phyloP scores from a whole-genome alignment of 179 eudicot genomes.

The Beta macrorhiza region DNA sequence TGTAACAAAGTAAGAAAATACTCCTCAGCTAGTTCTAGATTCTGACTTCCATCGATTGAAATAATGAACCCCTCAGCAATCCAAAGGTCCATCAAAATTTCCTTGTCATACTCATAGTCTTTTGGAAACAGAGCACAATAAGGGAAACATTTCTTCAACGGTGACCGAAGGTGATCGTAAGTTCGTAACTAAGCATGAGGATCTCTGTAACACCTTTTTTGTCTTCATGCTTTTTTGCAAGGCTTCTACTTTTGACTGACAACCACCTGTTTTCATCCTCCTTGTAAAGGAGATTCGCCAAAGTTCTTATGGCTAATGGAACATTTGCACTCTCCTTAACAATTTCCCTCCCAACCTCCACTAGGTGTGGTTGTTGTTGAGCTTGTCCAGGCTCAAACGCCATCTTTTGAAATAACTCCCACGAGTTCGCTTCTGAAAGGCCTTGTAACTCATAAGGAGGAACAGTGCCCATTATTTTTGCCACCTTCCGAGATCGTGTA shows the following conservation, averaged over 20 bases:
- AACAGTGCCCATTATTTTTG: conserved; percentile 3
- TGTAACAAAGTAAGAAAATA: not conserved
- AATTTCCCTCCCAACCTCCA: too few species aligned
- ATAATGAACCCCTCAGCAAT: conserved; percentile 18
- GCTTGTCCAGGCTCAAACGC: conserved; percentile 14
- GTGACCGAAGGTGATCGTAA: not conserved
- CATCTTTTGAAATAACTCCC: conserved; percentile 9
- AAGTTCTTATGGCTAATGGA: not conserved
- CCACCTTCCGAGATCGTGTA: conserved; percentile 29
- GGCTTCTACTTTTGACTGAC: not conserved
- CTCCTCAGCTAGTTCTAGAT: conserved; percentile 6
- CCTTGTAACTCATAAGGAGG: conserved; percentile 8
- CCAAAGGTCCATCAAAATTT: conserved; percentile 7
- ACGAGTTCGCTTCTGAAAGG: conserved; percentile 24
- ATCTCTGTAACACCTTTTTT: not conserved
- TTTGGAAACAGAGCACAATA: conserved; percentile 10
- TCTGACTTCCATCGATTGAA: not conserved
- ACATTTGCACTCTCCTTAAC: too few species aligned
- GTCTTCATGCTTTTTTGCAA: not conserved
- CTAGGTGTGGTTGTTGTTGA: not conserved
- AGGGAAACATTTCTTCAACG: not conserved
- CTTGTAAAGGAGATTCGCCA: not conserved
- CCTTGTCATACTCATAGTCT: not conserved
- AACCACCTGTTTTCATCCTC: not conserved
- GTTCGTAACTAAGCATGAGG: conserved; percentile 1